Evolutionary conservation across 2,329 filamentous ascomycete species (phyloP).

Genomic region (Didymella segeticola): DNA sequence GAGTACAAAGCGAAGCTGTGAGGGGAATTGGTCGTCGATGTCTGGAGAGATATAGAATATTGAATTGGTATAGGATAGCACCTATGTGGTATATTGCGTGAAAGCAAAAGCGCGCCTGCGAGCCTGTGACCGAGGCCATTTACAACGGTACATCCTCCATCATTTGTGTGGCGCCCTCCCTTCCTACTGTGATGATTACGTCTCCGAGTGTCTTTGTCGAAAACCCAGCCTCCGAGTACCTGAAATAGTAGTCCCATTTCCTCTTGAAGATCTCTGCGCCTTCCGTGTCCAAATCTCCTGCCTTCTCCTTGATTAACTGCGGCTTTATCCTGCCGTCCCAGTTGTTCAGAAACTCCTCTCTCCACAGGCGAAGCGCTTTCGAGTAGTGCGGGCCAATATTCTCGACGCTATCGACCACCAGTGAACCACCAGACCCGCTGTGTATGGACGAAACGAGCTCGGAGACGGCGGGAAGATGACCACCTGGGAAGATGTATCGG

Average conservation of each 20-base stretch:
- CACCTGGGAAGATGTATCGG: slow-evolving; percentile 80
- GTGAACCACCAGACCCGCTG: slow-evolving; percentile 64
- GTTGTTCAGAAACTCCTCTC: slow-evolving; percentile 67
- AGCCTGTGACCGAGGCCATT: neutral
- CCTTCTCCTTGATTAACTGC: slow-evolving; percentile 65
- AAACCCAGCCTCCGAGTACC: slow-evolving; percentile 77
- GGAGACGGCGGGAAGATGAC: slow-evolving; percentile 71
- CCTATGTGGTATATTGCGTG: slow-evolving; percentile 11
- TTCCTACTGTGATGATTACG: slow-evolving; percentile 72
- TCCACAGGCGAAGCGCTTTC: slow-evolving; percentile 72
- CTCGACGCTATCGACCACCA: slow-evolving; percentile 71
- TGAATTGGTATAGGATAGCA: slow-evolving; percentile 5
- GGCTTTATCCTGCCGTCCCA: slow-evolving; percentile 68
- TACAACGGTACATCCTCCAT: slow-evolving; percentile 73
- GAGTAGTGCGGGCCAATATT: slow-evolving; percentile 79
- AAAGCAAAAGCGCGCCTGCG: neutral
- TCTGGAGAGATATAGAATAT: neutral
- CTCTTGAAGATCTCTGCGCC: slow-evolving; percentile 71
- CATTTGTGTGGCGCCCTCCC: slow-evolving; percentile 70
- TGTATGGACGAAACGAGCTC: slow-evolving; percentile 70
- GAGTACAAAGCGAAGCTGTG: slow-evolving; percentile 15
- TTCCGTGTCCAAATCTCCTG: slow-evolving; percentile 66
- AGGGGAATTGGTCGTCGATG: neutral
- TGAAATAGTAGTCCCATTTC: slow-evolving; percentile 82
- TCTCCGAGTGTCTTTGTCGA: slow-evolving; percentile 74